Evolutionary conservation across 148 eudicot genomes (phyloP), one percentile per base, ranked within the genome.

Genomic region (Mesembryanthemum crystallinum): DNA sequence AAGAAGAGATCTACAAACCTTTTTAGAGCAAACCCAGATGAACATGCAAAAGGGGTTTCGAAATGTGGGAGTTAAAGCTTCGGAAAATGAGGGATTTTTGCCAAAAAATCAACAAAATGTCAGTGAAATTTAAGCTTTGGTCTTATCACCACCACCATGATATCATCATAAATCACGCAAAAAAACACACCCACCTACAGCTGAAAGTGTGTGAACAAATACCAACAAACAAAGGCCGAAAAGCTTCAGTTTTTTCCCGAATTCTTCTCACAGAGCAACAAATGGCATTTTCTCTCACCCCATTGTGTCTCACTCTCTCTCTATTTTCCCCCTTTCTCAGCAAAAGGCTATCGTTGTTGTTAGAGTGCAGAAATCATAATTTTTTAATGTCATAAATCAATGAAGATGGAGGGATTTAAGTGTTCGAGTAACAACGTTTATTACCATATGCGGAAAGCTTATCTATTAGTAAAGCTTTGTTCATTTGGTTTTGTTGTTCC

Each of bases 1-100:
- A 49, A 70, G 43, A 21, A 21, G 25, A 51, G 61, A 71, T 71
- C 64, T 71, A 71, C 74, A 52, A 55, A 71, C 74, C 74, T 33
- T 54, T 52, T 20, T 8, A 13, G 72, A 68, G 72, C 10, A 68
- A 5, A n/a, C 35, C 55, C 55, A 25, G n/a, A 69, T n/a, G 32
- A 69, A 51, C 73, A 69, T 70, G 73, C 62, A 70, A 70, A 54
- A 54, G 8, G 28, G 39, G 47, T 25, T 33, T 42, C 18, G 37
- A 71, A 55, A 54, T 60, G 63, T 55, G 25, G n/a, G 15, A 71
- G 29, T 28, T 71, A 52, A 24, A 62, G 73, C 9, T 71, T 49
- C 37, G 14, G 3, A 71, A 47, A 8, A 52, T 54, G 62, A 42
- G 49, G n/a, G 21, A 20, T 54, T 9, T 70, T 52, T 32, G 28